Evolutionary conservation across 306 rosid species (phyloP).

Genomic region (Vigna angularis): DNA sequence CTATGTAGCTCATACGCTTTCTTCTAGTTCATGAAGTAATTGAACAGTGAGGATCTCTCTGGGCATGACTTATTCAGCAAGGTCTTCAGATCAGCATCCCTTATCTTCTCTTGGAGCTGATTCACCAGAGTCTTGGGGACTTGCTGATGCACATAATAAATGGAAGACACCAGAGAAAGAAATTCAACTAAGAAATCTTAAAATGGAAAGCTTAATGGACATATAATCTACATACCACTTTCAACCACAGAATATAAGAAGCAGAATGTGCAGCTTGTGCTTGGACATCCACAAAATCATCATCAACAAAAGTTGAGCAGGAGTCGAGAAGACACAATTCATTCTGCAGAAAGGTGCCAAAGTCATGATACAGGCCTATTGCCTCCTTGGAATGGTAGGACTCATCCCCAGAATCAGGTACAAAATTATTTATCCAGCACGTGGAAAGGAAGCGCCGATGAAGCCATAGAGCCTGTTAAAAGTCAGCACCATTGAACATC

Average conservation of each 20-base stretch:
- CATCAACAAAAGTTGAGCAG: slow-evolving; percentile 59
- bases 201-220: slow-evolving; percentile 20
- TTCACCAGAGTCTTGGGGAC: slow-evolving; percentile 50
- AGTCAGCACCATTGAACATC: slow-evolving; percentile 26
- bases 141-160: slow-evolving; percentile 62
- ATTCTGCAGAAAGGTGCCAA: slow-evolving; percentile 56
- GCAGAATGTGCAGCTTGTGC: slow-evolving; percentile 70
- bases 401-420: slow-evolving; percentile 20
- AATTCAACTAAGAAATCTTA: slow-evolving; percentile 25
- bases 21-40: slow-evolving; percentile 51
- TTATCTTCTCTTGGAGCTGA: slow-evolving; percentile 58
- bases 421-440: slow-evolving; percentile 63
- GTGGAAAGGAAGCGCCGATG: slow-evolving; percentile 83
- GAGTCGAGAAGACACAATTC: slow-evolving; percentile 62
- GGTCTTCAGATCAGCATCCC: slow-evolving; percentile 55
- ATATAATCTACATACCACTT: slow-evolving; percentile 52
- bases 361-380: slow-evolving; percentile 38
- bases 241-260: slow-evolving; percentile 72
- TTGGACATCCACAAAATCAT: slow-evolving; percentile 70
- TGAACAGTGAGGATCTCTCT: slow-evolving; percentile 65
- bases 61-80: slow-evolving; percentile 64
- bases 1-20: slow-evolving; percentile 19
- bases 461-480: slow-evolving; percentile 88
- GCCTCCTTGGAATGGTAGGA: slow-evolving; percentile 47
- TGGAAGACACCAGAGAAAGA: slow-evolving; percentile 29